phyloP scores from a whole-genome alignment of 345 rosid species.

The Pugionium cornutum region DNA sequence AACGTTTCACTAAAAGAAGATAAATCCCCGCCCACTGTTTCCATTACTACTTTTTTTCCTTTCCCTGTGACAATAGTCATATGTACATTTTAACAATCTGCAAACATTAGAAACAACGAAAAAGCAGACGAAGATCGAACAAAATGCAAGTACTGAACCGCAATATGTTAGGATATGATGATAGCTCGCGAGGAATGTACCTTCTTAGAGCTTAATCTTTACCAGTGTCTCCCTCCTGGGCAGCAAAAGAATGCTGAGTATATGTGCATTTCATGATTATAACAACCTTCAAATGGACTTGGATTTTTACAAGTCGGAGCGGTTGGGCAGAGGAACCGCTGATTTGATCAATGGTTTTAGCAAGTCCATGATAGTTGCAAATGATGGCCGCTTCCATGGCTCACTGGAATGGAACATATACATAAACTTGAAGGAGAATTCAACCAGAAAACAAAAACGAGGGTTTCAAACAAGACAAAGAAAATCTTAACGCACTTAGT shows the following conservation, averaged over 20 bases:
- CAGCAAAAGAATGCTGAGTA: slow-evolving; percentile 46
- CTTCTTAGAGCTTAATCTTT: slow-evolving; percentile 44
- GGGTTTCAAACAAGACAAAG: background rate
- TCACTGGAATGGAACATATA: slow-evolving; percentile 52
- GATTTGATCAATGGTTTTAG: slow-evolving; percentile 63
- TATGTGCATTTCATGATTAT: slow-evolving; percentile 57
- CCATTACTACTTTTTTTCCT: too few species aligned
- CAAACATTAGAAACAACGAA: too few species aligned
- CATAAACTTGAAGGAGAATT: background rate
- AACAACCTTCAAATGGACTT: slow-evolving; percentile 28
- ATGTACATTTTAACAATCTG: too few species aligned
- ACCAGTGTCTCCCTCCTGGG: slow-evolving; percentile 34
- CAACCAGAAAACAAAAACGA: background rate
- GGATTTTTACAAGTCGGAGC: slow-evolving; percentile 50
- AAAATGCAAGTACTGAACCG: background rate
- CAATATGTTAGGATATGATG: too few species aligned
- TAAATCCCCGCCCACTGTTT: too few species aligned
- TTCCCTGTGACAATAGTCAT: too few species aligned
- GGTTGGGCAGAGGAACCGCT: slow-evolving; percentile 59
- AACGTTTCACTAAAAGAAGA: too few species aligned
- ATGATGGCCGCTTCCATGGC: slow-evolving; percentile 97
- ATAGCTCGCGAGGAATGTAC: slow-evolving; percentile 4
- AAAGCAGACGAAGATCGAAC: too few species aligned
- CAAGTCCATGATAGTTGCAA: slow-evolving; percentile 37
- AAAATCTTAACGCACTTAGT: slow-evolving; percentile 55